A percentile compares a stretch with the other conserved stretches of the same genome.
phyloP scores from a whole-genome alignment of 2,329 filamentous ascomycete species.

The Phyllosticta citribraziliensis region DNA sequence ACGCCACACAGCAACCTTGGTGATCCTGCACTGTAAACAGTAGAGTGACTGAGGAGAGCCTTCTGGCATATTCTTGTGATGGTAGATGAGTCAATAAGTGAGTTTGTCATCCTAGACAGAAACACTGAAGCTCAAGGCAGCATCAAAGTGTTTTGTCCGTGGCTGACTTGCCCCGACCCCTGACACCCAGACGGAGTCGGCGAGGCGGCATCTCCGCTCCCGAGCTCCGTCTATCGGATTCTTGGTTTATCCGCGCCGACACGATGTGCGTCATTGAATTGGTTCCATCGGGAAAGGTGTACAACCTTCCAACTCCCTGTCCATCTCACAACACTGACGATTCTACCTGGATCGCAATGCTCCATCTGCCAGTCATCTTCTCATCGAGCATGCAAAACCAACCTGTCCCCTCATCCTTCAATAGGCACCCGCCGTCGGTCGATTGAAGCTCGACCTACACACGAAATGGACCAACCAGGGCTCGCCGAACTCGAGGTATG shows the following conservation, averaged over 20 bases:
- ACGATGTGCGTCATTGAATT: background rate
- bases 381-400: background rate
- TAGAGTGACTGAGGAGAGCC: background rate
- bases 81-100: background rate
- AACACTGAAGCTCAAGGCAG: background rate
- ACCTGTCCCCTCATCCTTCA: background rate
- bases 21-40: background rate
- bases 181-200: background rate
- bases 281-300: background rate
- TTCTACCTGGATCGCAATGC: background rate
- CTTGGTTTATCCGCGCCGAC: too few relatives aligned
- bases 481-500: background rate
- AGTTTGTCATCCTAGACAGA: background rate
- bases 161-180: too few relatives aligned
- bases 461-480: background rate
- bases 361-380: background rate
- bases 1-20: background rate
- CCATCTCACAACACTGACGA: background rate
- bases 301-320: background rate
- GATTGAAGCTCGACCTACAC: background rate
- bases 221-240: too few relatives aligned
- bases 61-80: background rate
- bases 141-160: too few relatives aligned
- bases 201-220: background rate
- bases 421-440: background rate